Evolutionary conservation across 2,329 filamentous ascomycete species (phyloP).

Genomic region (Colletotrichum sp.): DNA sequence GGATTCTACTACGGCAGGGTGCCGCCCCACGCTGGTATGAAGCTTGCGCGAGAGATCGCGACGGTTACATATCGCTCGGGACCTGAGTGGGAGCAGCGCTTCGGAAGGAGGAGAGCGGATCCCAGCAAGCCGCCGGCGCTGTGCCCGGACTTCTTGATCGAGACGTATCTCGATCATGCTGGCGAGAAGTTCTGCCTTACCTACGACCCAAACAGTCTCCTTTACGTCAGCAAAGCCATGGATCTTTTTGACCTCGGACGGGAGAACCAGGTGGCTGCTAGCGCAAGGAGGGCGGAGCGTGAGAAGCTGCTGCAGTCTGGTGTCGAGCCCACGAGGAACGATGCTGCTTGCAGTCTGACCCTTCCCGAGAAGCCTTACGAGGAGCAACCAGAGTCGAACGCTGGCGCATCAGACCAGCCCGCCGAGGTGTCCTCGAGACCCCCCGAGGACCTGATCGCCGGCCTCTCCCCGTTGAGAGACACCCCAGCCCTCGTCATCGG

Average conservation of each 20-base stretch:
- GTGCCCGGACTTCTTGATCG: slow-evolving; percentile 97
- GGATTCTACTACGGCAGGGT: slow-evolving; percentile 91
- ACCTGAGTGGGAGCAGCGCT: slow-evolving; percentile 96
- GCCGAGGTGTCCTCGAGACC: slow-evolving; percentile 53
- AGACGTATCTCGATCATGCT: slow-evolving; percentile 97
- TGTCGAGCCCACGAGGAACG: slow-evolving; percentile 33
- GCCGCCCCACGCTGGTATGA: slow-evolving; percentile 96
- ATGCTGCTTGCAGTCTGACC: slow-evolving; percentile 76
- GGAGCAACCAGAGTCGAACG: slow-evolving; percentile 69
- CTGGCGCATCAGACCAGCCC: slow-evolving; percentile 36
- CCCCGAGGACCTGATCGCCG: slow-evolving; percentile 79
- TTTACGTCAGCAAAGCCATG: slow-evolving; percentile 99
- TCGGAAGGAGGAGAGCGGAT: slow-evolving; percentile 87
- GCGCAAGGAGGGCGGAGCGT: slow-evolving; percentile 65
- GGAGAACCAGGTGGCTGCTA: slow-evolving; percentile 69
- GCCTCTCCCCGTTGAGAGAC: slow-evolving; percentile 73
- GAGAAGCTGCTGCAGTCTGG: slow-evolving; percentile 60
- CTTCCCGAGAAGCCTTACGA: slow-evolving; percentile 85
- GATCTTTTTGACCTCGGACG: slow-evolving; percentile 92
- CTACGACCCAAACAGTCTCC: slow-evolving; percentile 92
- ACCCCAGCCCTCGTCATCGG: slow-evolving; percentile 89
- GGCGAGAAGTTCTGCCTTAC: slow-evolving; percentile 98
- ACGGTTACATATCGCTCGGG: slow-evolving; percentile 97
- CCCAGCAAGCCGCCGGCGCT: slow-evolving; percentile 84
- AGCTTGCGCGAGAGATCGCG: slow-evolving; percentile 94